Base-by-base conservation (phyloP, 1,139 yeast genomes). In the Candida frijolesensis region DNA sequence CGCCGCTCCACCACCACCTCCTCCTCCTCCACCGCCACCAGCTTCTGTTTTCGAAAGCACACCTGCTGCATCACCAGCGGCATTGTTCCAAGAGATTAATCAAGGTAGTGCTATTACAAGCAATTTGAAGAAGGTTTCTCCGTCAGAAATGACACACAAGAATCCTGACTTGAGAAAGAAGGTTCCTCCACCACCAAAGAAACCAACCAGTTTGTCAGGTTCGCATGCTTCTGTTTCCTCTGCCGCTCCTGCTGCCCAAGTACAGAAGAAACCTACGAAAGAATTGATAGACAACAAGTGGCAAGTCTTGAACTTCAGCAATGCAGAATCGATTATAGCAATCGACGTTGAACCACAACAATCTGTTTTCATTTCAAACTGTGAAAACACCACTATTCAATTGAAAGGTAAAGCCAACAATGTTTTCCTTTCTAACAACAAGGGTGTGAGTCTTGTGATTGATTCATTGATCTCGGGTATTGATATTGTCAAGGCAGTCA, bases 381-480 rank as follows among this genome's bases (percentile, higher is more conserved):
- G 96, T 71, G 64, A 66, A 39, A 86, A 86, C 53, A 74, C 83
- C 44, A 85, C 96, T 11, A 72, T 95, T 52, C 95, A 89, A 66
- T 76, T 95, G 64, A 86, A 84, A 68, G 99, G 99, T 54, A 94
- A 94, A 67, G 90, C 91, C 52, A 92, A 91, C 62, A 96, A 97
- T 0, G 82, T 95, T 50, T 83, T 97, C 1, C 64, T 94, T 53
- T 86, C 89, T 54, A 86, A 86, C 52, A 85, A 96, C 63, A 74
- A 74, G 40, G 84, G 83, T 56, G 78, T 84, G 42, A 96, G 92
- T 12, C 75, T 95, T 41, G 86, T 94, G 39, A 80, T 90, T 37
- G 98, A 94, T 55, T 82, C 88, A 29, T 82, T 91, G 58, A 89
- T 95, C 48, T 86, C 97, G 5, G 95, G 97, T 41, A 78, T 94